These are phyloP conservation scores for Crithidia expoeki DNA, from an alignment of 208 protist species.

Conservation along the genomic window DNA sequence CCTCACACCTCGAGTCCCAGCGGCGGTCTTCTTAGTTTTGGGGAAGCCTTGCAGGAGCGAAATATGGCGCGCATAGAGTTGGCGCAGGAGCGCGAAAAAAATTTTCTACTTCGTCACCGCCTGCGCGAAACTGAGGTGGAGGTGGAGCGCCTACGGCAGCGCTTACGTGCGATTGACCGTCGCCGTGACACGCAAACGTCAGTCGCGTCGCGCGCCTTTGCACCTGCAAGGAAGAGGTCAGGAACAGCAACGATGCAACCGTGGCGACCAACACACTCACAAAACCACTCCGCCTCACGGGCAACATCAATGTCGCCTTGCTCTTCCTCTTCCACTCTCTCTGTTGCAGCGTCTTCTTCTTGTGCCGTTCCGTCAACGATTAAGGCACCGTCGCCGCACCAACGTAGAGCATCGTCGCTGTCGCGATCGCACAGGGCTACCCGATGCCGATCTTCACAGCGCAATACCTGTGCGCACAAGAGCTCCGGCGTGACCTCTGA, in stretches of 20 bases:
- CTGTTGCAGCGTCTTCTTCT: no score
- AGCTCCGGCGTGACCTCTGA: neutral
- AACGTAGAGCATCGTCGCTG: neutral
- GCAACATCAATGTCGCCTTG: neutral
- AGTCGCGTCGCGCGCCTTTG: no score
- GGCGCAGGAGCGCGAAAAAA: slow-evolving; percentile 45
- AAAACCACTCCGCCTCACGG: neutral
- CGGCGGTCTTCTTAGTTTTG: no score
- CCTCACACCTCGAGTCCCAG: neutral
- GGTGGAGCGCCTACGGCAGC: slow-evolving; percentile 6
- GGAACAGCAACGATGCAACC: neutral
- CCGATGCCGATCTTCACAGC: neutral
- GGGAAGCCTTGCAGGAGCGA: slow-evolving; percentile 27
- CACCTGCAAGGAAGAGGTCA: neutral
- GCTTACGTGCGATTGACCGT: neutral
- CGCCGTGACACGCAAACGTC: neutral
- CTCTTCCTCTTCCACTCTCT: neutral
- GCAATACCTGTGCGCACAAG: neutral
- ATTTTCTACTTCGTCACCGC: slow-evolving; percentile 28
- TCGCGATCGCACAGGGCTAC: neutral
- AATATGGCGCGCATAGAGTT: slow-evolving; percentile 36
- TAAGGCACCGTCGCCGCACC: neutral
- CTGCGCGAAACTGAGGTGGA: slow-evolving; percentile 35
- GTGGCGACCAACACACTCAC: neutral
- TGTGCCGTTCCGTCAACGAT: neutral